These are phyloP conservation scores for Pneumocystis oryctolagi DNA, from an alignment of 1,139 yeast genomes.

Conservation along the genomic window DNA sequence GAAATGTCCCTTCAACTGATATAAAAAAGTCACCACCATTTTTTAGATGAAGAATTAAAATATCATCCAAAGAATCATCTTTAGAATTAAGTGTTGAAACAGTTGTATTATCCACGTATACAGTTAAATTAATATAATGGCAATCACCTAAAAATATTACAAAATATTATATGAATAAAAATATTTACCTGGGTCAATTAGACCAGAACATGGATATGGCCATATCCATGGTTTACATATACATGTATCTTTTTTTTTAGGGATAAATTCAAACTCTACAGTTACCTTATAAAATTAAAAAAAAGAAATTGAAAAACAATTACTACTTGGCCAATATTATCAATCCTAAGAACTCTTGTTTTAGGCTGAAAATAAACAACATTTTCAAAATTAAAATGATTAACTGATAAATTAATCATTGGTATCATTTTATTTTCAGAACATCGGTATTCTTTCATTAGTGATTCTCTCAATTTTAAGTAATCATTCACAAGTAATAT, in stretches of 20 bases:
- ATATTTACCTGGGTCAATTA: neutral
- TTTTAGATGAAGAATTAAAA: slow-evolving; percentile 8
- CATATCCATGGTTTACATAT: neutral
- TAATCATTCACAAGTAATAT: slow-evolving; percentile 3
- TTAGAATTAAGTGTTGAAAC: slow-evolving; percentile 6
- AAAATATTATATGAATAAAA: neutral
- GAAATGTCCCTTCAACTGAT: slow-evolving; percentile 6
- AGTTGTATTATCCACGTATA: neutral
- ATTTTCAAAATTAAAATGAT: neutral
- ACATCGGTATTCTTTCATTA: slow-evolving; percentile 3
- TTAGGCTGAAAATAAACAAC: neutral
- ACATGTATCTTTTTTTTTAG: neutral
- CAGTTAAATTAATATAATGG: neutral
- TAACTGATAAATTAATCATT: neutral
- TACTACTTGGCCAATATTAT: neutral
- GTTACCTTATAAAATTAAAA: neutral
- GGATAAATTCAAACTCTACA: neutral
- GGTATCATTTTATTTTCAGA: slow-evolving; percentile 11
- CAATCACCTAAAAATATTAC: neutral
- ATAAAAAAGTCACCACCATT: slow-evolving; percentile 7
- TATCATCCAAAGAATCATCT: slow-evolving; percentile 3
- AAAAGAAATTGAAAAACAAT: neutral
- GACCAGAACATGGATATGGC: neutral
- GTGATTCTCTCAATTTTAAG: slow-evolving; percentile 1
- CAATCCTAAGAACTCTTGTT: neutral